phyloP scores from a whole-genome alignment of 2,329 filamentous ascomycete species.

The Xylogone sp. region DNA sequence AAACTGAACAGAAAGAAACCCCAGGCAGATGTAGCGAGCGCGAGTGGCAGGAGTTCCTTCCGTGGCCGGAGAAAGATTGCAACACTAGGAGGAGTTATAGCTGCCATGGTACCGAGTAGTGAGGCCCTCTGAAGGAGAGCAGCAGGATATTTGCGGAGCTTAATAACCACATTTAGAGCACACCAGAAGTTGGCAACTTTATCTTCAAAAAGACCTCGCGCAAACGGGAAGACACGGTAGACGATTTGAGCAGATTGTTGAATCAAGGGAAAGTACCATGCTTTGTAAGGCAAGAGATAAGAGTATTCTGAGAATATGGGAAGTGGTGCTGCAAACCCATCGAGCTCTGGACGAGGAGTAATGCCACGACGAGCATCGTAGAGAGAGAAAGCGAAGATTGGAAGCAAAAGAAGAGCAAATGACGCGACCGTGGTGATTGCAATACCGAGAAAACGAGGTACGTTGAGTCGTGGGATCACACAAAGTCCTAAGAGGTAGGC shows the following conservation, averaged over 20 bases:
- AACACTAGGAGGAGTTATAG: conserved; percentile 75
- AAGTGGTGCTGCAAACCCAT: conserved; percentile 57
- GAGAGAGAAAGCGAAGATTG: conserved; percentile 68
- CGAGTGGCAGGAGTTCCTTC: conserved; percentile 72
- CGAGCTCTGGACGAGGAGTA: conserved; percentile 50
- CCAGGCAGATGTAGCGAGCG: conserved; percentile 84
- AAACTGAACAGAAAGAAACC: conserved; percentile 97
- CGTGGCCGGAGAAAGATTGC: conserved; percentile 76
- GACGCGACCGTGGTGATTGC: conserved; percentile 67
- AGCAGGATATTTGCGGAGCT: conserved; percentile 72
- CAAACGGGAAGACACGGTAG: conserved; percentile 93
- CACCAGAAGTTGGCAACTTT: conserved; percentile 99
- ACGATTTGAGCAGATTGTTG: conserved; percentile 80
- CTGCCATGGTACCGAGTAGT: conserved; percentile 66
- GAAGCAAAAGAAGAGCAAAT: conserved; percentile 72
- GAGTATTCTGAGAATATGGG: conserved; percentile 58
- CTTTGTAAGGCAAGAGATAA: conserved; percentile 56
- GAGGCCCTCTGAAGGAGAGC: conserved; percentile 72
- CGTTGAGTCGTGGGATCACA: conserved; percentile 67
- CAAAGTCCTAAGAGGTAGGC: conserved; percentile 87
- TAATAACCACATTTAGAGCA: conserved; percentile 82
- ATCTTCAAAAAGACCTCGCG: conserved; percentile 94
- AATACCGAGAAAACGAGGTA: conserved; percentile 69
- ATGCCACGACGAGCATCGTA: conserved; percentile 66
- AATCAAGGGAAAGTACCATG: conserved; percentile 69